These are phyloP conservation scores for Suillus variegatus DNA, from an alignment of 768 basidiomycete genomes.

Conservation along the genomic window DNA sequence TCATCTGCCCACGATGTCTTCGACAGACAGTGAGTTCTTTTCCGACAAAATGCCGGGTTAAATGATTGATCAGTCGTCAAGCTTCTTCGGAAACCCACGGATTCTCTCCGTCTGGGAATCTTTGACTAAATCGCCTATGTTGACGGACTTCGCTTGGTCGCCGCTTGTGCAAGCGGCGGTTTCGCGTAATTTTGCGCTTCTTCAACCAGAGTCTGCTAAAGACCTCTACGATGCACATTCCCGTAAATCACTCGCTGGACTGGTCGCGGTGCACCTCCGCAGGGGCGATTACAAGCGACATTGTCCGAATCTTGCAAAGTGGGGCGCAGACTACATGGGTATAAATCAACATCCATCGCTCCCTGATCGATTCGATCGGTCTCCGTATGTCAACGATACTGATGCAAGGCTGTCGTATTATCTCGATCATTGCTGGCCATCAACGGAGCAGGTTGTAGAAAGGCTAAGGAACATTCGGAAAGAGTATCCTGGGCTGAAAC, in stretches of 20 bases:
- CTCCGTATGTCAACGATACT: constrained; percentile 13
- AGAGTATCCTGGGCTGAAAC: constrained; percentile 31
- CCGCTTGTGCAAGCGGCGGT: constrained; percentile 51
- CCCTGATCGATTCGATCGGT: constrained; percentile 42
- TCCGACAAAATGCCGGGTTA: not conserved
- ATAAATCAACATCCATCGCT: constrained; percentile 46
- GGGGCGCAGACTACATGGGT: constrained; percentile 49
- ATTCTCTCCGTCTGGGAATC: constrained; percentile 45
- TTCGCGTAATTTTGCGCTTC: constrained; percentile 46
- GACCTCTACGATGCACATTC: constrained; percentile 20
- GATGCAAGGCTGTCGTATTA: constrained; percentile 34
- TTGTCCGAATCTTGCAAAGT: constrained; percentile 49
- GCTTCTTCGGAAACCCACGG: constrained; percentile 46
- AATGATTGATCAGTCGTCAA: constrained; percentile 18
- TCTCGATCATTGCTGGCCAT: constrained; percentile 45
- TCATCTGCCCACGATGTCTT: constrained; percentile 43
- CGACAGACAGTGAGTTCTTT: constrained; percentile 45
- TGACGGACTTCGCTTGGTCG: constrained; percentile 54
- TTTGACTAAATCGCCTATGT: constrained; percentile 49
- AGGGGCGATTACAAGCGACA: constrained; percentile 60
- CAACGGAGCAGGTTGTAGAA: constrained; percentile 41
- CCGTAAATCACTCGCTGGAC: constrained; percentile 35
- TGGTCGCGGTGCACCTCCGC: constrained; percentile 57
- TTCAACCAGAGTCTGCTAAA: constrained; percentile 36
- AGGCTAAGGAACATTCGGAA: constrained; percentile 36